These are phyloP conservation scores for Solanum chaucha DNA, from an alignment of 257 asterid genomes.

Conservation along the genomic window DNA sequence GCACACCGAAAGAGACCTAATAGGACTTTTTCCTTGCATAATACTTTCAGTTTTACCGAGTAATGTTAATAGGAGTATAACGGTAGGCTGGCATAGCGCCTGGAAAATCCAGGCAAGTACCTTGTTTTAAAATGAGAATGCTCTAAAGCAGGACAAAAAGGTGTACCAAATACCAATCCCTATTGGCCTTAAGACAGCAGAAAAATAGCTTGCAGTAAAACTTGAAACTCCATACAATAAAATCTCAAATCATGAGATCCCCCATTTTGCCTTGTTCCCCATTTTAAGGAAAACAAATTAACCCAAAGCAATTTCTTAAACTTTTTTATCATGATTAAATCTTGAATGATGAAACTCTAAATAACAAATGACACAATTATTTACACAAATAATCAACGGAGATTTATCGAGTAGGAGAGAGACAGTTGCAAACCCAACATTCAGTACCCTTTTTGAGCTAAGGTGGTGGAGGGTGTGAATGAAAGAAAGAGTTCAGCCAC, in stretches of 20 bases:
- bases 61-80: background rate
- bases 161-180: background rate
- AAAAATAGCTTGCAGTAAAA: background rate
- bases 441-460: background rate
- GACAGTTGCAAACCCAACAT: background rate
- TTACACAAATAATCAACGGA: background rate
- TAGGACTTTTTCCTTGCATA: background rate
- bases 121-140: background rate
- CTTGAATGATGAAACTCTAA: background rate
- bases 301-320: background rate
- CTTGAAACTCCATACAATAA: background rate
- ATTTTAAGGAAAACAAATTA: background rate
- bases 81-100: background rate
- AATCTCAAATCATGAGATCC: background rate
- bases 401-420: background rate
- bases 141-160: background rate
- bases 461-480: background rate
- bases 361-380: background rate
- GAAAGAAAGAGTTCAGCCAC: background rate
- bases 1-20: background rate
- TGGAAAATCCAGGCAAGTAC: background rate
- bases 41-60: background rate
- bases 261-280: background rate
- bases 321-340: background rate
- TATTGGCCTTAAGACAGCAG: background rate